phyloP scores from a whole-genome alignment of 352 stramenopile genomes.

The Phytophthora fragariae region DNA sequence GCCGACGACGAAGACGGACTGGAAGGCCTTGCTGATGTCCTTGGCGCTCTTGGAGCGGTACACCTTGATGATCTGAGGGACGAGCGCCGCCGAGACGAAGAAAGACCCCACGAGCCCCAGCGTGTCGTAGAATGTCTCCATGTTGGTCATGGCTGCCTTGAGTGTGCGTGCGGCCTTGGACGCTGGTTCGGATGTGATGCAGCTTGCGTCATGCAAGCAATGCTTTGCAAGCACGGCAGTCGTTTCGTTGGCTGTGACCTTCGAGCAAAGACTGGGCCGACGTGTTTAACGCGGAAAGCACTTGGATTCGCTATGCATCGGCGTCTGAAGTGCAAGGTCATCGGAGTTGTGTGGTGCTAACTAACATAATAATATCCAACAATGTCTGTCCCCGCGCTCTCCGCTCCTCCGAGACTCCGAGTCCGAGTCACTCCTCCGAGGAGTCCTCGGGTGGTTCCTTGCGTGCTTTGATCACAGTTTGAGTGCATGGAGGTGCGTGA shows the following conservation, averaged over 20 bases:
- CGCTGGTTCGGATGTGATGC: conserved; percentile 16
- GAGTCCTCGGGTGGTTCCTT: background rate
- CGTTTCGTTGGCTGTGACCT: conserved; percentile 1
- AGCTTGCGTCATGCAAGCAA: background rate
- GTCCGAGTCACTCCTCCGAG: background rate
- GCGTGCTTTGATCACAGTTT: background rate
- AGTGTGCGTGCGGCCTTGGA: background rate
- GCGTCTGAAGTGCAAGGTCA: conserved; percentile 18
- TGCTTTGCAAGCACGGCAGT: background rate
- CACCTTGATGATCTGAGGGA: conserved; percentile 73
- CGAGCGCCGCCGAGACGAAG: conserved; percentile 61
- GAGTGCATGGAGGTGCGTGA: background rate
- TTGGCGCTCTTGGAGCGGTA: conserved; percentile 64
- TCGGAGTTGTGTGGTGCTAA: conserved; percentile 24
- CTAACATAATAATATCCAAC: background rate
- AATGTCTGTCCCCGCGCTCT: conserved; percentile 23
- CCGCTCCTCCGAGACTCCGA: no score
- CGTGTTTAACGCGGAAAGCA: conserved; percentile 1
- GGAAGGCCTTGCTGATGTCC: conserved; percentile 64
- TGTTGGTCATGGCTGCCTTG: conserved; percentile 28
- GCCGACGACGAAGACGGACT: conserved; percentile 54
- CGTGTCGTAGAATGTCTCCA: conserved; percentile 52
- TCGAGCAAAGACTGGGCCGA: conserved; percentile 13
- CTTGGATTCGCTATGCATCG: conserved; percentile 7
- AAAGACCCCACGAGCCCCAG: conserved; percentile 68